Percentiles rank a stretch among this genome's conserved stretches.
Evolutionary conservation across 1,284 basidiomycete genomes (phyloP).

Genomic region (Cutaneotrichosporon daszewskae): DNA sequence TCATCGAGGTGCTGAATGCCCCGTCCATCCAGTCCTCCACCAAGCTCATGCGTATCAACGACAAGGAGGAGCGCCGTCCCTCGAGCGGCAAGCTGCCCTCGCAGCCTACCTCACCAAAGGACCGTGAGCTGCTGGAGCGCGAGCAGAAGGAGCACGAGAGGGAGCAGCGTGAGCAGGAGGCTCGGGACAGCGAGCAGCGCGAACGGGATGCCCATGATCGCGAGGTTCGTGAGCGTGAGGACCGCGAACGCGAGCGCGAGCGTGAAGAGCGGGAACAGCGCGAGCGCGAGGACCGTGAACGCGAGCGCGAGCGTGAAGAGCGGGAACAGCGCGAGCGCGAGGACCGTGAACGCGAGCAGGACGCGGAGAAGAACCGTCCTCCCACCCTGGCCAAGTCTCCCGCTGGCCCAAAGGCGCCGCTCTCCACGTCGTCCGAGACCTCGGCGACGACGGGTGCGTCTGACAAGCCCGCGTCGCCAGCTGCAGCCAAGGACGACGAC

Average conservation of each 20-base stretch:
- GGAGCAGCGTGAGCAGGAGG: neutral
- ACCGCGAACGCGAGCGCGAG: slow-evolving; percentile 1
- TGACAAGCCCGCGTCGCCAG: neutral
- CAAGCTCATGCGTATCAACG: neutral
- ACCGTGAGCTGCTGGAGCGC: neutral
- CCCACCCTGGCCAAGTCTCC: neutral
- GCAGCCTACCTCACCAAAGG: too few relatives aligned
- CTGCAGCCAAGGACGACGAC: neutral
- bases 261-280: neutral
- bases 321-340: neutral
- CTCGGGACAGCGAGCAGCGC: neutral
- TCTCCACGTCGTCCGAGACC: neutral
- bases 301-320: neutral
- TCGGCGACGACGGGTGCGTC: neutral
- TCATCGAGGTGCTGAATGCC: slow-evolving; percentile 42
- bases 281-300: neutral
- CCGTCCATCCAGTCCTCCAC: slow-evolving; percentile 19
- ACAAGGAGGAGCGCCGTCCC: slow-evolving; percentile 7
- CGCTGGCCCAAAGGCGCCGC: neutral
- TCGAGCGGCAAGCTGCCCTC: neutral
- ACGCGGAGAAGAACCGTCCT: neutral
- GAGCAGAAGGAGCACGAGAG: neutral
- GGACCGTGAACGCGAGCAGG: neutral
- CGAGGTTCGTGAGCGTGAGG: neutral
- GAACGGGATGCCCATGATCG: neutral